Percentiles rank a stretch among this genome's conserved stretches.
Conservation (phyloP, 768 basidiomycete genomes). For the Tylopilus sp. region DNA sequence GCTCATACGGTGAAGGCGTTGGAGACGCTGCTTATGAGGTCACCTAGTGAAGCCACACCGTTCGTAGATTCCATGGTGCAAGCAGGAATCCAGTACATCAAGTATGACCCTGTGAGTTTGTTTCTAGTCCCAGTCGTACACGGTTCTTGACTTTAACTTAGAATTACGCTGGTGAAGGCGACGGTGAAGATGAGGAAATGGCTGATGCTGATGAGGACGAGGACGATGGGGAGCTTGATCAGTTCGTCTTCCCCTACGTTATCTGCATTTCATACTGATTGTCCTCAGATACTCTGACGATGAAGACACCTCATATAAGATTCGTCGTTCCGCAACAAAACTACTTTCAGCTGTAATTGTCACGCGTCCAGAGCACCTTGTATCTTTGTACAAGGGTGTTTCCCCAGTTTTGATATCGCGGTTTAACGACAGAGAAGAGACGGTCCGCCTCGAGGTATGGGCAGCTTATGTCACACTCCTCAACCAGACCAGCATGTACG, state of each 20-base stretch:
- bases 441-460: slow-evolving; percentile 91
- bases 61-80: slow-evolving; percentile 69
- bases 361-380: slow-evolving; percentile 86
- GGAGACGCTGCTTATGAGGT: slow-evolving; percentile 79
- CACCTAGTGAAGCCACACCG: slow-evolving; percentile 76
- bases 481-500: slow-evolving; percentile 80
- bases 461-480: slow-evolving; percentile 78
- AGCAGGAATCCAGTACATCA: slow-evolving; percentile 74
- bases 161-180: slow-evolving; percentile 75
- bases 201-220: slow-evolving; percentile 58
- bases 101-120: slow-evolving; percentile 78
- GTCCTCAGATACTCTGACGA: slow-evolving; percentile 85
- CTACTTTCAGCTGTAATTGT: slow-evolving; percentile 79
- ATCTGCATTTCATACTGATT: background rate
- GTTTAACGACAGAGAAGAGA: slow-evolving; percentile 93
- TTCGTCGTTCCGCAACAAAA: slow-evolving; percentile 91
- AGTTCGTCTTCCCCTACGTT: slow-evolving; percentile 43
- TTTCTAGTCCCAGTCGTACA: background rate
- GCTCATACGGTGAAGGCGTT: slow-evolving; percentile 48
- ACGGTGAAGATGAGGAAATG: slow-evolving; percentile 62
- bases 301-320: slow-evolving; percentile 97
- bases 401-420: slow-evolving; percentile 88
- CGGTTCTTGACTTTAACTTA: slow-evolving; percentile 28
- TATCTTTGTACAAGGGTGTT: slow-evolving; percentile 75
- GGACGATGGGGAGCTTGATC: slow-evolving; percentile 77